Conservation (phyloP, 805 yeast genomes). For the Lipomyces starkeyi region DNA sequence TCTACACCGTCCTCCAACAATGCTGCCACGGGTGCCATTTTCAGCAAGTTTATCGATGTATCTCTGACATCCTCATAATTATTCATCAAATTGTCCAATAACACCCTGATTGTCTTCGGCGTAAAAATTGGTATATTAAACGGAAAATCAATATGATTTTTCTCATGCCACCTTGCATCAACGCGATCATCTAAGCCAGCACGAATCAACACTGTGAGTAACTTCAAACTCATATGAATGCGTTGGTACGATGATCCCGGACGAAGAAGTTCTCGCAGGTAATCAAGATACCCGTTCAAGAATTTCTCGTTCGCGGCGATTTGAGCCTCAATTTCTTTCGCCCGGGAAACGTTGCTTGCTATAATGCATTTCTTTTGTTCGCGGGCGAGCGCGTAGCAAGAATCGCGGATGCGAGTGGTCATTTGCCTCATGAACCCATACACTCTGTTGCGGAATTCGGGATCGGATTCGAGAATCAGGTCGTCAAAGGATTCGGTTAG, state of each 20-base stretch:
- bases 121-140: conserved; percentile 54
- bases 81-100: conserved; percentile 68
- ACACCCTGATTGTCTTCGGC: conserved; percentile 51
- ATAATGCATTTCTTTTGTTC: conserved; percentile 53
- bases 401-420: conserved; percentile 68
- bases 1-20: conserved; percentile 41
- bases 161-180: conserved; percentile 47
- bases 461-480: conserved; percentile 66
- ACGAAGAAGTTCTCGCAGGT: conserved; percentile 50
- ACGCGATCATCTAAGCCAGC: conserved; percentile 64
- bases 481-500: conserved; percentile 55
- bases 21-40: conserved; percentile 50
- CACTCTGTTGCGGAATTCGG: conserved; percentile 72
- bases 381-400: conserved; percentile 63
- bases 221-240: conserved; percentile 55
- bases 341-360: conserved; percentile 4
- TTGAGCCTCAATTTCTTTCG: conserved; percentile 16
- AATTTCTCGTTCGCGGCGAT: conserved; percentile 46
- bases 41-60: conserved; percentile 54
- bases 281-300: conserved; percentile 49
- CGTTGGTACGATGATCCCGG: conserved; percentile 67
- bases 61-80: conserved; percentile 80
- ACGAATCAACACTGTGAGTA: conserved; percentile 55
- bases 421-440: conserved; percentile 67
- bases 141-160: conserved; percentile 57